Evolutionary conservation across 768 basidiomycete genomes (phyloP).

Genomic region (Leccinum rimulosum): DNA sequence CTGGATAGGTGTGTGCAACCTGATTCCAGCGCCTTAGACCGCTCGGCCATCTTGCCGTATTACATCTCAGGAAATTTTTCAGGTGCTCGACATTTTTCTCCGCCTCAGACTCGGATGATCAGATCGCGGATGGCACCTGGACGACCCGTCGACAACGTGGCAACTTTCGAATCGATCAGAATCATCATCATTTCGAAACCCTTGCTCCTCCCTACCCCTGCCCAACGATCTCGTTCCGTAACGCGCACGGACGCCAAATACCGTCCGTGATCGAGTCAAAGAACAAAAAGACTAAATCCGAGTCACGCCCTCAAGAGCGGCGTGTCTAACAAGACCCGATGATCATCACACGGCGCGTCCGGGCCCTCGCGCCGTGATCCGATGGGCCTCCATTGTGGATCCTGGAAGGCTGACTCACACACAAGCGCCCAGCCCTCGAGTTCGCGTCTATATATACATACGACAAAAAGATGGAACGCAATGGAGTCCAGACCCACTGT

Average conservation of each 20-base stretch:
- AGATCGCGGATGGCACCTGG: neutral
- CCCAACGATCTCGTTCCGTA: neutral
- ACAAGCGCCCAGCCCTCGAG: neutral
- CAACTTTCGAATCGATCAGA: neutral
- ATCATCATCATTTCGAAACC: neutral
- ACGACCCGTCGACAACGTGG: neutral
- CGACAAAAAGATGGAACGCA: neutral
- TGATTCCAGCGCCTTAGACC: constrained; percentile 62
- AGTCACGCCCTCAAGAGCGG: neutral
- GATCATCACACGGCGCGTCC: neutral
- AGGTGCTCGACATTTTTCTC: neutral
- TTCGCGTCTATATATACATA: neutral
- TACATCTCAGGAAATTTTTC: neutral
- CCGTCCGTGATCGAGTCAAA: neutral
- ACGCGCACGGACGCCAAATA: neutral
- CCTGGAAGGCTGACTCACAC: neutral
- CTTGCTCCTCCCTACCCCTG: too few relatives aligned
- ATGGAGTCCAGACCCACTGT: neutral
- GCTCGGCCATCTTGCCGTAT: constrained; percentile 50
- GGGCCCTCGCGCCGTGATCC: neutral
- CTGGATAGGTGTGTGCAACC: constrained; percentile 26
- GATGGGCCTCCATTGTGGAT: neutral
- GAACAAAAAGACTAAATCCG: neutral
- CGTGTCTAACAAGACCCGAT: neutral
- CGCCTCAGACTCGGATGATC: neutral